phyloP scores from a whole-genome alignment of 2,329 filamentous ascomycete species.

The Calonectria pteridis region DNA sequence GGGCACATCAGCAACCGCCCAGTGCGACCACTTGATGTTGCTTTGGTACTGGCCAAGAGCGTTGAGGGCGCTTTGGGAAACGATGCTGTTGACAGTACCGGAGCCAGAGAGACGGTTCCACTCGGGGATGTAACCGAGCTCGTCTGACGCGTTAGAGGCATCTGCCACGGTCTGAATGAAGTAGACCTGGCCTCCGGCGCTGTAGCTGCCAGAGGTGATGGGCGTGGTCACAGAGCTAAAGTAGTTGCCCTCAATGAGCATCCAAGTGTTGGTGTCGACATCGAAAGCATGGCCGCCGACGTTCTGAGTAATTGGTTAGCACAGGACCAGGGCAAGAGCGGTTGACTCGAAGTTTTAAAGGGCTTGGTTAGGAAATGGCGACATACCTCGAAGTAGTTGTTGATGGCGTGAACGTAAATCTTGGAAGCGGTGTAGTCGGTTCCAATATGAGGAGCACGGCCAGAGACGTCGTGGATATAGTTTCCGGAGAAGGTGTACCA shows the following conservation, averaged over 20 bases:
- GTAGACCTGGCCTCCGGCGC: slow-evolving; percentile 39
- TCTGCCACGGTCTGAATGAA: slow-evolving; percentile 43
- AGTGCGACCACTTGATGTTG: slow-evolving; percentile 23
- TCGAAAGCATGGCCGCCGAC: slow-evolving; percentile 67
- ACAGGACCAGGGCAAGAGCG: neutral
- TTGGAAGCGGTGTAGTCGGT: slow-evolving; percentile 49
- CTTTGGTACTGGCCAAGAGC: slow-evolving; percentile 25
- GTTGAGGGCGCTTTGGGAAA: slow-evolving; percentile 14
- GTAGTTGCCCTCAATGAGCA: slow-evolving; percentile 68
- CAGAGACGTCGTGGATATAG: slow-evolving; percentile 69
- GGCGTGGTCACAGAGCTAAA: slow-evolving; percentile 64
- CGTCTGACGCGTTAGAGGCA: neutral
- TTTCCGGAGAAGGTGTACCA: slow-evolving; percentile 65
- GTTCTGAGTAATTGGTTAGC: slow-evolving; percentile 43
- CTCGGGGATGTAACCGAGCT: slow-evolving; percentile 9
- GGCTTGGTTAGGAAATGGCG: no score
- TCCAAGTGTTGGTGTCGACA: slow-evolving; percentile 54
- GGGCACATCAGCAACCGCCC: slow-evolving; percentile 25
- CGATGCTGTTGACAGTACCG: slow-evolving; percentile 17
- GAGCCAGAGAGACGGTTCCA: slow-evolving; percentile 26
- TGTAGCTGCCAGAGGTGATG: slow-evolving; percentile 28
- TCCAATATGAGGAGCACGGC: slow-evolving; percentile 67
- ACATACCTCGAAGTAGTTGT: slow-evolving; percentile 67
- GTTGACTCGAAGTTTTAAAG: neutral
- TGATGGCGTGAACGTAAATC: slow-evolving; percentile 68